Conservation (phyloP, 371 early-diverging fungal species). For the Enterospora canceri region DNA sequence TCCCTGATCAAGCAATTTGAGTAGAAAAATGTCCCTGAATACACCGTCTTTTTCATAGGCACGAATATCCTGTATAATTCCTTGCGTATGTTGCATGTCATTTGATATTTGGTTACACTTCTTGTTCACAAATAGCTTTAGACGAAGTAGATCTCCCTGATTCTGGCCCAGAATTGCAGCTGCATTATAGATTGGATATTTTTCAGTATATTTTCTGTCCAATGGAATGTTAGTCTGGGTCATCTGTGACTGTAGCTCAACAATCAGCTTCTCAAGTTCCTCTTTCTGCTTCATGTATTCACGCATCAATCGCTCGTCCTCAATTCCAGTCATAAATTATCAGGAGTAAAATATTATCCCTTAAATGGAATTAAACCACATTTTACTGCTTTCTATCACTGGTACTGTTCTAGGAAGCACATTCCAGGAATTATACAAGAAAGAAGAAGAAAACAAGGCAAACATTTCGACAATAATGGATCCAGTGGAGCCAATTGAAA, state of each 20-base stretch:
- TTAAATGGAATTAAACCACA: not conserved
- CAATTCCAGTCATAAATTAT: constrained; percentile 1
- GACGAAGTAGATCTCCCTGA: not conserved
- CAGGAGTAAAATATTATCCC: not conserved
- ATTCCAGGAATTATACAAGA: not conserved
- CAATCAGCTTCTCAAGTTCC: constrained; percentile 12
- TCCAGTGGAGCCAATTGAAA: not conserved
- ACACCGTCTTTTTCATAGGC: not conserved
- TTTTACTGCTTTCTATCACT: not conserved
- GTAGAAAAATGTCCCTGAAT: constrained; percentile 27
- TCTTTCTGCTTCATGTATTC: constrained; percentile 14
- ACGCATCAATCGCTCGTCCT: not conserved
- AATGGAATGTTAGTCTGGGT: constrained; percentile 14
- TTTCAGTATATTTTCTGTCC: not conserved
- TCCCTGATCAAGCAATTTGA: constrained; percentile 36
- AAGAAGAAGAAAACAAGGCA: not conserved
- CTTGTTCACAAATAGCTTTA: constrained; percentile 20
- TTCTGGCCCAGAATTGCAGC: not conserved
- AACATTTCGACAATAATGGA: not conserved
- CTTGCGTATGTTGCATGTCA: constrained; percentile 7
- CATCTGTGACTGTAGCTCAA: constrained; percentile 1
- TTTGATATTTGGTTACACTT: constrained; percentile 20
- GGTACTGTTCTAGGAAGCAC: not conserved
- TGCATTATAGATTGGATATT: not conserved
- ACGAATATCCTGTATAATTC: constrained; percentile 2